These are phyloP conservation scores for Clohesyomyces aquaticus DNA, from an alignment of 495 filamentous ascomycete species.

Conservation along the genomic window DNA sequence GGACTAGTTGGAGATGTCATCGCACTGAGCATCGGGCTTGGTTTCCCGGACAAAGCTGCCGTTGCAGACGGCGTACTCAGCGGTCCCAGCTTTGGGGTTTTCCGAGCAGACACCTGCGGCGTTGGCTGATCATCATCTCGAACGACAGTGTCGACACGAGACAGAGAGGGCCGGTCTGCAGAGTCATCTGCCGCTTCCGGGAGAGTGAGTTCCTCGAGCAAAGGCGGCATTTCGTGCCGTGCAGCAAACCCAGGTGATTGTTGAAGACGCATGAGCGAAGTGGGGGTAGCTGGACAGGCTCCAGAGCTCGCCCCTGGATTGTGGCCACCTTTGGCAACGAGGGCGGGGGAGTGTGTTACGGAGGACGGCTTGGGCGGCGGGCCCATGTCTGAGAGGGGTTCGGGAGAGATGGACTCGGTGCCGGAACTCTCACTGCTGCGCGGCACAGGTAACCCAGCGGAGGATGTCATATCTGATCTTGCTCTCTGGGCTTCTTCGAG, in stretches of 20 bases:
- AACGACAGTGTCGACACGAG: constrained; percentile 32
- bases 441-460: constrained; percentile 30
- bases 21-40: constrained; percentile 37
- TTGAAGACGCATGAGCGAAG: constrained; percentile 44
- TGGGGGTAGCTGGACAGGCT: constrained; percentile 43
- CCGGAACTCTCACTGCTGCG: constrained; percentile 63
- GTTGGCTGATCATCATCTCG: constrained; percentile 38
- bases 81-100: constrained; percentile 46
- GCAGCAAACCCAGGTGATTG: constrained; percentile 30
- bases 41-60: constrained; percentile 28
- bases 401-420: constrained; percentile 71
- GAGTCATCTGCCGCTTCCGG: constrained; percentile 48
- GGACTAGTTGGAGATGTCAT: constrained; percentile 36
- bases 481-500: constrained; percentile 44
- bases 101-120: constrained; percentile 42
- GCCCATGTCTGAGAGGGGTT: constrained; percentile 73
- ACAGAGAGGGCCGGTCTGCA: constrained; percentile 26
- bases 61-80: constrained; percentile 40
- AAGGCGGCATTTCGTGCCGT: constrained; percentile 13
- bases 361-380: constrained; percentile 63
- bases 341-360: constrained; percentile 58
- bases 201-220: constrained; percentile 46
- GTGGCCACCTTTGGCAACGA: constrained; percentile 41
- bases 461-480: constrained; percentile 29
- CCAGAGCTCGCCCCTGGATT: constrained; percentile 7